Conservation (phyloP, 805 yeast species). For the Metschnikowia lunata region DNA sequence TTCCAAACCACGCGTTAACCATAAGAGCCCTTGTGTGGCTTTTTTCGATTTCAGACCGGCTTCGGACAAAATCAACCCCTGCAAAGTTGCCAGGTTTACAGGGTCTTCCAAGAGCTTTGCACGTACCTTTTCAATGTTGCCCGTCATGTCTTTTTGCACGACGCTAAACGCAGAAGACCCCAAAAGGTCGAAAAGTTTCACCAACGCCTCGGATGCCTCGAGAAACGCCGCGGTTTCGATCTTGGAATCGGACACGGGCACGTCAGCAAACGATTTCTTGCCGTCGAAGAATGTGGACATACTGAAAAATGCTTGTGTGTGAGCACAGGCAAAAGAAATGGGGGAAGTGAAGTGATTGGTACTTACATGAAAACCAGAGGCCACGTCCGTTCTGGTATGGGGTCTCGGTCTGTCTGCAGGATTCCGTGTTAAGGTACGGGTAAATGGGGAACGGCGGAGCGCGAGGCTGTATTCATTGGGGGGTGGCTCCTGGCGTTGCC, state of each 20-base stretch:
- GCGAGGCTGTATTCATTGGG: no score
- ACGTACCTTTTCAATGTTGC: constrained; percentile 75
- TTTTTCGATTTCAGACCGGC: constrained; percentile 61
- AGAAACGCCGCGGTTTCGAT: constrained; percentile 72
- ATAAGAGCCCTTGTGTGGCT: constrained; percentile 86
- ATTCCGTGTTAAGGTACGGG: no score
- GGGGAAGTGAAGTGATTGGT: no score
- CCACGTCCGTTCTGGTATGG: neutral
- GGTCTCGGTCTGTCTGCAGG: neutral
- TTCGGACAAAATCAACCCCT: constrained; percentile 72
- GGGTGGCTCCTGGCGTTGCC: no score
- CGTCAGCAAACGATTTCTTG: constrained; percentile 70
- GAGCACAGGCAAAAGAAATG: no score
- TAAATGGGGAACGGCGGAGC: no score
- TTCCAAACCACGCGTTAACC: constrained; percentile 82
- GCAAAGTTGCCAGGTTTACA: constrained; percentile 59
- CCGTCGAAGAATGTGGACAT: constrained; percentile 81
- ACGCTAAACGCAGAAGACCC: constrained; percentile 83
- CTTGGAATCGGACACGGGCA: constrained; percentile 57
- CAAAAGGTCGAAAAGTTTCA: constrained; percentile 75
- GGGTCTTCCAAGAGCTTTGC: constrained; percentile 64
- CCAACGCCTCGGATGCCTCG: constrained; percentile 79
- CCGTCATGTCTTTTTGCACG: constrained; percentile 84
- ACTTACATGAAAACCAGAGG: neutral
- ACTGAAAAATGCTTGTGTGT: neutral